Evolutionary conservation across 2,329 filamentous ascomycete genomes (phyloP), one percentile per base, ranked within the genome.

Genomic region (Pseudocercospora eumusae): DNA sequence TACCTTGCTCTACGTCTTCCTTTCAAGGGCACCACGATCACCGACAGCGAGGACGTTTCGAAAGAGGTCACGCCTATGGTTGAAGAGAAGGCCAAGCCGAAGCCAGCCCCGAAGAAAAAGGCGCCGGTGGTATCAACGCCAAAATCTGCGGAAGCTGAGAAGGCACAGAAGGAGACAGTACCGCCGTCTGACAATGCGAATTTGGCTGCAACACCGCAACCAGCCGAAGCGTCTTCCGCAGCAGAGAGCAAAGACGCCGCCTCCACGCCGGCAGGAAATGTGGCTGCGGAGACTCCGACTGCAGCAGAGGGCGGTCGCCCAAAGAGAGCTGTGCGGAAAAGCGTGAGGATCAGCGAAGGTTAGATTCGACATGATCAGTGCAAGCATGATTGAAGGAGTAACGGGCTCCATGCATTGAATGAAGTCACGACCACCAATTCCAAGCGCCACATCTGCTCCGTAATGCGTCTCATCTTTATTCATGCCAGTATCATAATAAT

Each of bases 1-100:
- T 83, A 82, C 70, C 75, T 87, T 8, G 84, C 84, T 1, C 76
- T 86, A 58, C 79, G 82, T 54, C 72, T 88, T 54, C 85, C 85
- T 2, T 61, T 72, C 60, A 75, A 73, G 44, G 67, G 69, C 18
- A 62, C 63, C 21, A 60, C 52, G 15, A 56, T 13, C 8, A 65
- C 64, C 13, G 64, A 62, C 49, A 64, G 53, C 42, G 69, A 67
- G 20, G 64, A 68, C n/a, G 65, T 64, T 1, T 69, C 65, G n/a
- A 70, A 71, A 56, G 69, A 69, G 42, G 66, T 53, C 4, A 70
- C 68, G 9, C 70, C 70, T 0, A 54, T 64, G 21, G 28, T 66
- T 9, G 66, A 68, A 13, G 67, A 65, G 58, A 63, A 64, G 59
- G 33, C 60, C 11, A 61, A 56, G 28, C 36, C 65, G 18, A 70